Evolutionary conservation across 176 grass and related monocot species (phyloP), one percentile per base, ranked within the genome.

Genomic region (Zizania latifolia): DNA sequence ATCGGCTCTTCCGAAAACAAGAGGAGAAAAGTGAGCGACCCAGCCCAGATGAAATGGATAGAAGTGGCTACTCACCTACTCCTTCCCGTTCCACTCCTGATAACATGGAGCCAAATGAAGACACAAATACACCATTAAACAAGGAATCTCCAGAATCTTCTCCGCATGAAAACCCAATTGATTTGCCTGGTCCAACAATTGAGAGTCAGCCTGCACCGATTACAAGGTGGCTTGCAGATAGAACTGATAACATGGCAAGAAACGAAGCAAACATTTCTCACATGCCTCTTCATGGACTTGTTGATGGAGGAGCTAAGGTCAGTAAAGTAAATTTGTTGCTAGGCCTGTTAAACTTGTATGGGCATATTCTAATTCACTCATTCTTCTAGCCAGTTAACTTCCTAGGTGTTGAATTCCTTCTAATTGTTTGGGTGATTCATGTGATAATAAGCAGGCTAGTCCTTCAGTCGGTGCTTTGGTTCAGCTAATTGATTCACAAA

Each of bases 1-100:
- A 98, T 65, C 89, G 87, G 35, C 41, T 98, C 21, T 98, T 98
- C 63, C 76, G 71, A 53, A 98, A 92, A 75, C 5, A 65, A 71
- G 79, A 90, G 51, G 87, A 94, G 78, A 94, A 56, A 64, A 84
- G 2, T 68, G 66, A 82, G 65, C 83, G 81, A 19, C 15, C 82
- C 21, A 86, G 56, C 32, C 58, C 40, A 1, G 94, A 94, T 33
- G 94, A 94, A 61, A 41, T 90, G 75, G 91, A 94, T 71, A 78
- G 75, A 58, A 92, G 81, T 81, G 89, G 78, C 68, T 81, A 78
- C 50, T 92, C 92, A 11, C 89, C 86, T 54, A 89, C 84, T 28
- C 89, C 89, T 53, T 85, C 89, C 74, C 78, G 83, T 27, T 92
- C 89, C 7, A 89, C 84, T 61, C 94, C 94, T 62, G 86, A 81